Evolutionary conservation across 768 basidiomycete genomes (phyloP), one percentile per base, ranked within the genome.

Genomic region (Tricholoma sp.): DNA sequence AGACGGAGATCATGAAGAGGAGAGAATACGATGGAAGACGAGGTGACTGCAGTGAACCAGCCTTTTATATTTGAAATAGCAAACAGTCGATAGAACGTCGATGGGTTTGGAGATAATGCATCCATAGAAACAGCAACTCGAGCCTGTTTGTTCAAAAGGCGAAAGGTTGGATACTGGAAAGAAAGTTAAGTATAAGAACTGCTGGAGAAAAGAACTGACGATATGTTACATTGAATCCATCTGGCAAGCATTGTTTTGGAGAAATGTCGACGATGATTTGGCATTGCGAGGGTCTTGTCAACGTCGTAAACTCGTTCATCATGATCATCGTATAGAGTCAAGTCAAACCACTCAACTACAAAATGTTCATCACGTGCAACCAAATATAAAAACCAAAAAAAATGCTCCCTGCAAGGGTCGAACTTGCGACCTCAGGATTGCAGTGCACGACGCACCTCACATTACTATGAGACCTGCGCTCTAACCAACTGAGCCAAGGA

Each of bases 41-140:
- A 18, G 31, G 27, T 27, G 35, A 82, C 79, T 31, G 88, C 86
- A 47, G 81, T 85, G 69, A 91, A 91, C 83, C 84, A 91, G 27
- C 83, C 85, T 60, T 74, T 79, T 11, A 74, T 70, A 64, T 85
- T 88, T 2, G 84, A 77, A 2, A 80, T 74, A 3, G 83, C 78
- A 61, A 92, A 81, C 16, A 87, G 73, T 54, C 71, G 77, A 39
- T 79, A 82, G 7, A 63, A 57, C 47, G 64, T 69, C 22, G 78
- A 76, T 5, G 78, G 70, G 2, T 79, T 64, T 19, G 79, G 71
- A 60, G 76, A 71, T 27, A 85, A 69, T 0, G 78, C 72, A 16
- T 78, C 64, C 1, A 77, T 71, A 12, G 89, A 91, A 7, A 92
- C 67, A 50, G 78, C 75, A 43, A 88, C 74, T 60, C 90, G 85